Evolutionary conservation across 2,329 filamentous ascomycete species (phyloP), one percentile per base, ranked within the genome.

Genomic region (Phialemoniopsis sp.): DNA sequence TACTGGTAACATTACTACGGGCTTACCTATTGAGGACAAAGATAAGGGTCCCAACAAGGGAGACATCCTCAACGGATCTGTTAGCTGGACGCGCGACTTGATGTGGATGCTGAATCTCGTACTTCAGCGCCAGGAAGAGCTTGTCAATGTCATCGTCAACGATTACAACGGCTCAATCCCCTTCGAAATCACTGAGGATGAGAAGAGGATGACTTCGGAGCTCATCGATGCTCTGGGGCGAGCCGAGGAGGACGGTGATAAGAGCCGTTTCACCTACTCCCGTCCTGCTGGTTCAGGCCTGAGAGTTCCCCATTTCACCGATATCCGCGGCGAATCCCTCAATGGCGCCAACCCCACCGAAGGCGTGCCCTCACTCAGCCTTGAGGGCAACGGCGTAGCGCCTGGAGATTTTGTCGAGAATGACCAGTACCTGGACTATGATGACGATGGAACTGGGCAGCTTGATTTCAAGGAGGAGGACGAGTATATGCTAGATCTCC

Each of bases 41-140:
- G 93, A 98, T 67, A 97, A 97, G 59, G 93, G 93, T 1, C 93
- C 93, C 6, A 97, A 97, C 72, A 98, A 98, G 68, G 93, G 93
- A 36, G 93, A 98, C 54, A 97, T 98, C 43, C 82, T 98, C 53
- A 97, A 97, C 56, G 91, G 93, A 21, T 87, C 91, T 28, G 93
- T 97, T 39, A 89, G 89, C 64, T 98, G 93, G 93, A 96, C 89
- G 45, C 82, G 91, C 46, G 93, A 98, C 66, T 73, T 98, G 38
- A 95, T 97, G 89, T 97, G 93, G 93, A 85, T 94, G 68, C 70
- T 95, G 43, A 83, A 95, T 57, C 76, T 87, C 56, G 95, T 95
- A 66, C 76, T 95, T 48, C 84, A 93, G 57, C 86, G 91, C 58
- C 88, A 95, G 62, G 85, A 94, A 46, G 86, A 95, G 57, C 76